Base-by-base conservation (phyloP, 2,329 filamentous ascomycete species). In the Sclerotiophoma versabilis region DNA sequence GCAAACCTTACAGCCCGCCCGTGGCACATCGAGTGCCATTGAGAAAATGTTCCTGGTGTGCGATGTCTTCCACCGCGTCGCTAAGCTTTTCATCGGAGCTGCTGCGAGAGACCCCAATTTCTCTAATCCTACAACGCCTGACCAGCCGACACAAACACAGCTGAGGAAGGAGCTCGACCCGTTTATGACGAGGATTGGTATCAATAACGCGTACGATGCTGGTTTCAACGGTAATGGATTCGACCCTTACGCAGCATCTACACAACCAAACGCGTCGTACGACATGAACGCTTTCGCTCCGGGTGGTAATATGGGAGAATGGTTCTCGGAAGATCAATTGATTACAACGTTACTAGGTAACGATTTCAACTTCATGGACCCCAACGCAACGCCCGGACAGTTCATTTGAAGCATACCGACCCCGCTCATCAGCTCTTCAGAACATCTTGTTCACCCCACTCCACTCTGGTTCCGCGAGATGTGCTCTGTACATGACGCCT, bases 371-470 rank as follows among this genome's bases (percentile, higher is more conserved):
- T 56, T 56, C 20, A 50, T 56, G 41, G 52, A 56, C 29, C 52
- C 52, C 3, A 56, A 50, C 20, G 14, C 30, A 29, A 47, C 46
- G 4, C 25, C 42, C 22, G 39, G 39, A 10, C 51, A 54, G 10
- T 49, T 45, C 38, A 54, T 54, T 32, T 54, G 23, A 46, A 27
- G 4, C 1, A 7, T 25, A 7, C 15, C n/a, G n/a, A n/a, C n/a
- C n/a, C n/a, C n/a, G n/a, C n/a, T n/a, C n/a, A n/a, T n/a, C n/a
- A n/a, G n/a, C n/a, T n/a, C n/a, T n/a, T 63, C 53, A 71, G 49
- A 72, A 71, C 30, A 57, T 69, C 52, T 66, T 72, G 26, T 70
- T 73, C 6, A 68, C 65, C 6, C 69, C 71, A 33, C 62, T 45
- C 63, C 66, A 71, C 19, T 59, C 62, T 20, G 69, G 67, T 49